These are phyloP conservation scores for Volvariella surrecta DNA, from an alignment of 1,284 basidiomycete genomes.

Conservation along the genomic window DNA sequence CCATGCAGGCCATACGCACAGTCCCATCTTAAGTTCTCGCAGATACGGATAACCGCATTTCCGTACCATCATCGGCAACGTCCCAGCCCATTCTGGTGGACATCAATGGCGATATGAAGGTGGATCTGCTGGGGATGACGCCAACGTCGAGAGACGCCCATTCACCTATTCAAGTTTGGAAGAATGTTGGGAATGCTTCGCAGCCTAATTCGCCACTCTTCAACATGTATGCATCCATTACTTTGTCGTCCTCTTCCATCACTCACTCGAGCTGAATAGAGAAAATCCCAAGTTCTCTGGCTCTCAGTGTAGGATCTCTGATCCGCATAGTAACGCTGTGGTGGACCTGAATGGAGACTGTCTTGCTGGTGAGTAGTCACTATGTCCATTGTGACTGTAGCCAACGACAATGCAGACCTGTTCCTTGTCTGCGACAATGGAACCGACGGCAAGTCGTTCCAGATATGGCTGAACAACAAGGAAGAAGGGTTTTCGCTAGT, in stretches of 20 bases:
- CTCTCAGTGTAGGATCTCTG: slow-evolving; percentile 64
- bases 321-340: slow-evolving; percentile 93
- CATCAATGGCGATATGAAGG: slow-evolving; percentile 79
- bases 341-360: slow-evolving; percentile 96
- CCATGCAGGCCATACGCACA: not conserved
- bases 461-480: slow-evolving; percentile 90
- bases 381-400: not conserved
- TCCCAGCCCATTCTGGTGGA: slow-evolving; percentile 87
- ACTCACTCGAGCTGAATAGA: slow-evolving; percentile 23
- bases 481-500: slow-evolving; percentile 66
- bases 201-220: slow-evolving; percentile 44
- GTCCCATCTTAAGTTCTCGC: slow-evolving; percentile 1
- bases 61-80: slow-evolving; percentile 53
- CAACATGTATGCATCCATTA: slow-evolving; percentile 37
- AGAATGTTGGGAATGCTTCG: slow-evolving; percentile 67
- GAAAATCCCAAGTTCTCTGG: slow-evolving; percentile 53
- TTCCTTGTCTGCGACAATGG: slow-evolving; percentile 82
- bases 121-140: slow-evolving; percentile 78
- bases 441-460: slow-evolving; percentile 53
- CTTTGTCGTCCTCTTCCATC: not conserved
- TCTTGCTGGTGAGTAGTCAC: slow-evolving; percentile 58
- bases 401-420: slow-evolving; percentile 46
- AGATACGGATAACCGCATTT: slow-evolving; percentile 37
- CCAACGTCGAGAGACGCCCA: slow-evolving; percentile 28
- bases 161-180: slow-evolving; percentile 56